These are phyloP conservation scores for Rhynchospora tenuis DNA, from an alignment of 176 grass and related monocot genomes.

Conservation along the genomic window DNA sequence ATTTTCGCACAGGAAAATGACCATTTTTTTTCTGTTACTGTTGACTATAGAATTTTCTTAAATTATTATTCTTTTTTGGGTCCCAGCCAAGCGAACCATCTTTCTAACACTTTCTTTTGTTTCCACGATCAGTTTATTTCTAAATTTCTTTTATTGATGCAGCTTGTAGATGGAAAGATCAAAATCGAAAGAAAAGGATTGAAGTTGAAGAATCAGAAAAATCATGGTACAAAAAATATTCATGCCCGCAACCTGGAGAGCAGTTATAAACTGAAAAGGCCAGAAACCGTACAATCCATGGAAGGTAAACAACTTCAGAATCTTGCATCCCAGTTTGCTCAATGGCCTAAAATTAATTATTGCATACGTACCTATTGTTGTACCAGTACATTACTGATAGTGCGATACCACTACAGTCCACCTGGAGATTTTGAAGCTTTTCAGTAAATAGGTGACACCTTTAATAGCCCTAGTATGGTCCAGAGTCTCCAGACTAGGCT, in stretches of 20 bases:
- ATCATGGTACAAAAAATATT: constrained; percentile 33
- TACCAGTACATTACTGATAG: background rate
- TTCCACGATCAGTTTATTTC: background rate
- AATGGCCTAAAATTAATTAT: background rate
- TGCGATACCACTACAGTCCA: background rate
- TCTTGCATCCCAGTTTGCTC: background rate
- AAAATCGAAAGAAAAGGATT: constrained; percentile 30
- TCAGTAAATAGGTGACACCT: background rate
- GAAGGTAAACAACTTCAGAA: constrained; percentile 26
- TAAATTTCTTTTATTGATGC: background rate
- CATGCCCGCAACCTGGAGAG: constrained; percentile 30
- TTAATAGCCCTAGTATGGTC: too few relatives aligned
- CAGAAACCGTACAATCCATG: constrained; percentile 29
- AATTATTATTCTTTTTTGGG: background rate
- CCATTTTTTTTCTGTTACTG: background rate
- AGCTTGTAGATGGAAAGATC: constrained; percentile 33
- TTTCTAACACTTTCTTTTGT: background rate
- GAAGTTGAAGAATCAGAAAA: constrained; percentile 19
- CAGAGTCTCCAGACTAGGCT: background rate
- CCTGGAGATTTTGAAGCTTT: background rate
- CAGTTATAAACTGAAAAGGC: constrained; percentile 21
- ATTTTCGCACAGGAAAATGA: background rate
- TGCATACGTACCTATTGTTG: background rate
- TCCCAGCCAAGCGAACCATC: background rate
- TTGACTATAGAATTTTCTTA: background rate